Conservation (phyloP, 768 basidiomycete species). For the Rhizopogon vulgaris region DNA sequence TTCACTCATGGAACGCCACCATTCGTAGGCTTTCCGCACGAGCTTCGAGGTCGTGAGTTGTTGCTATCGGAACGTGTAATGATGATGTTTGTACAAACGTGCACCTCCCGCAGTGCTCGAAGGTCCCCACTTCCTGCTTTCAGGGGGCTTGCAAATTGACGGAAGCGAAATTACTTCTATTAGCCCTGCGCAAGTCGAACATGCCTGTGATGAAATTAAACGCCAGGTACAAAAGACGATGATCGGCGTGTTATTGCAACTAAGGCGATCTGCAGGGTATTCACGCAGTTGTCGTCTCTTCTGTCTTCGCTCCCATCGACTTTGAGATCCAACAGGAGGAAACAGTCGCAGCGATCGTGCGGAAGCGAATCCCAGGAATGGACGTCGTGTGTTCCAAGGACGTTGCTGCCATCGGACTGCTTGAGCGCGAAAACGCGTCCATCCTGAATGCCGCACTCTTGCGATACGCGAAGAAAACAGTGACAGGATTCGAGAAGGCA, state of each 20-base stretch:
- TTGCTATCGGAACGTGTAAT: neutral
- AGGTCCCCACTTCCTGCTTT: constrained; percentile 28
- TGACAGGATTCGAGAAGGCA: constrained; percentile 47
- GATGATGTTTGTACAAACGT: constrained; percentile 10
- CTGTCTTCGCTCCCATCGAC: constrained; percentile 46
- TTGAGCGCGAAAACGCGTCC: constrained; percentile 63
- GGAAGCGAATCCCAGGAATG: constrained; percentile 31
- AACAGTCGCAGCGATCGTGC: constrained; percentile 36
- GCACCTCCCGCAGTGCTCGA: constrained; percentile 13
- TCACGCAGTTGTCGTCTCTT: constrained; percentile 36
- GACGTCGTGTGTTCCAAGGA: constrained; percentile 51
- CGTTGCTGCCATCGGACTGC: constrained; percentile 51
- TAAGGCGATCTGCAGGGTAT: constrained; percentile 12
- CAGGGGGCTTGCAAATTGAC: constrained; percentile 41
- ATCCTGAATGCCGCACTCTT: constrained; percentile 64
- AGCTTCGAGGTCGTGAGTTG: constrained; percentile 24
- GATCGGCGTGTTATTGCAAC: neutral
- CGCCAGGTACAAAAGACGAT: constrained; percentile 13
- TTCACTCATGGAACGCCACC: constrained; percentile 55
- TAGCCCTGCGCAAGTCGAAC: constrained; percentile 37
- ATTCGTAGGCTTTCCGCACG: constrained; percentile 44
- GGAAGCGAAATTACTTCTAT: constrained; percentile 38
- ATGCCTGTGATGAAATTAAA: constrained; percentile 36
- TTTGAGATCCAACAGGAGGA: constrained; percentile 40
- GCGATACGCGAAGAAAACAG: constrained; percentile 49